A percentile compares a stretch with the other conserved stretches of the same genome.
Evolutionary conservation across 352 stramenopile species (phyloP).

Genomic region (Pythium coloratum): DNA sequence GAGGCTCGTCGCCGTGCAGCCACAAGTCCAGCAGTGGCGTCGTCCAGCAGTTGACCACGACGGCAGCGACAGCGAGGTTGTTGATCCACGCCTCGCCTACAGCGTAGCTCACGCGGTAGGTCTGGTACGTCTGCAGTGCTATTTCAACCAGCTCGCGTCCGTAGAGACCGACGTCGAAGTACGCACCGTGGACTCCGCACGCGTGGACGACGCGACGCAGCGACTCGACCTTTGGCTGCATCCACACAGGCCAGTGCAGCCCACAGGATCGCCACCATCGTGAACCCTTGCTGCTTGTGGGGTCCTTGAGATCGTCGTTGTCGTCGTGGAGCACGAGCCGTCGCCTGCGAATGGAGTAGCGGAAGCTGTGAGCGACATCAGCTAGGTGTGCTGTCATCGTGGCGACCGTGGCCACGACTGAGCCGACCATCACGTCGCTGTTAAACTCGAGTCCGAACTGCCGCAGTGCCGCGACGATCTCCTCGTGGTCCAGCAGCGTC

Average conservation of each 20-base stretch:
- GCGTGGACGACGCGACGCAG: not conserved
- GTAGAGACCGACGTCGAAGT: slow-evolving; percentile 17
- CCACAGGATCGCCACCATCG: not conserved
- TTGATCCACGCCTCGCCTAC: slow-evolving; percentile 23
- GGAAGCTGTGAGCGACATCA: not conserved
- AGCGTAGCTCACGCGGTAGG: slow-evolving; percentile 26
- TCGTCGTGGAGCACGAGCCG: slow-evolving; percentile 1
- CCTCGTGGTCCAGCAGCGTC: slow-evolving; percentile 8
- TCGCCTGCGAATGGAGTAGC: slow-evolving; percentile 4
- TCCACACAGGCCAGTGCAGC: not conserved
- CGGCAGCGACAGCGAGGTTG: slow-evolving; percentile 20
- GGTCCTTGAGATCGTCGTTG: not conserved
- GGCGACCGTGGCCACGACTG: not conserved
- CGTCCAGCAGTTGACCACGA: slow-evolving; percentile 47
- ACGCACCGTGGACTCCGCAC: slow-evolving; percentile 4
- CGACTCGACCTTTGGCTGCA: not conserved
- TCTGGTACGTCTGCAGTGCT: slow-evolving; percentile 29
- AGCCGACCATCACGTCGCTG: slow-evolving; percentile 5
- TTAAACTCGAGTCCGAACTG: slow-evolving; percentile 9
- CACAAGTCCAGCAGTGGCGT: slow-evolving; percentile 34
- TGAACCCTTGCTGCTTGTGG: not conserved
- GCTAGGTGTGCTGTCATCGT: not conserved
- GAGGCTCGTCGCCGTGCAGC: slow-evolving; percentile 16
- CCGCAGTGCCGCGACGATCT: slow-evolving; percentile 8
- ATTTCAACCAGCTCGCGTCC: slow-evolving; percentile 19